Percentiles rank a stretch among this genome's conserved stretches.
phyloP scores from a whole-genome alignment of 257 asterid genomes.

The Gardenia jasminoides region DNA sequence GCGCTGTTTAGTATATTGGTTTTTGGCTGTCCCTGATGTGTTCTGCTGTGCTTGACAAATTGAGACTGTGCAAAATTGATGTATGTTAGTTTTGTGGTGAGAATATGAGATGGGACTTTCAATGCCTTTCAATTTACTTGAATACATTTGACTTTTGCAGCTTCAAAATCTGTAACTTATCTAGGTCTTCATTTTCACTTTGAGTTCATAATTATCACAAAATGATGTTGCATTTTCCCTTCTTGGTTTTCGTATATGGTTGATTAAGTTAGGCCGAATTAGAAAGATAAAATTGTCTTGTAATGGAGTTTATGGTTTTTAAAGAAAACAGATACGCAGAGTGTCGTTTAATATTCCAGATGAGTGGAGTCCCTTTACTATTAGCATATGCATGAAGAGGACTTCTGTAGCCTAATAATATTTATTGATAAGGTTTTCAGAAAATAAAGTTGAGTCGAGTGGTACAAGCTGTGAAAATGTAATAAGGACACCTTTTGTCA shows the following conservation, averaged over 20 bases:
- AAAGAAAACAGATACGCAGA: background rate
- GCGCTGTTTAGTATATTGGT: background rate
- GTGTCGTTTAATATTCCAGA: background rate
- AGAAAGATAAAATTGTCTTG: background rate
- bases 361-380: background rate
- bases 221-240: background rate
- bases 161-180: background rate
- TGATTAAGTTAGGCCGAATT: background rate
- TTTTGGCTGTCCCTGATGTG: background rate
- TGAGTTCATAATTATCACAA: background rate
- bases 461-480: background rate
- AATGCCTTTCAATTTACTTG: background rate
- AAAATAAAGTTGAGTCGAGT: background rate
- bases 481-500: background rate
- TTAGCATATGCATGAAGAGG: no score
- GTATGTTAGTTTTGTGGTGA: background rate
- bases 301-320: background rate
- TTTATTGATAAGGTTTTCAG: background rate
- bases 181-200: background rate
- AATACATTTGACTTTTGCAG: background rate
- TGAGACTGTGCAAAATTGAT: background rate
- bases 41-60: background rate
- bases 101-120: background rate
- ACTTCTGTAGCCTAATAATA: background rate
- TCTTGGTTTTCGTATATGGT: background rate